Percentiles rank a stretch among this genome's conserved stretches.
Conservation (phyloP, 495 filamentous ascomycete genomes). For the Penicillium egyptiacum region DNA sequence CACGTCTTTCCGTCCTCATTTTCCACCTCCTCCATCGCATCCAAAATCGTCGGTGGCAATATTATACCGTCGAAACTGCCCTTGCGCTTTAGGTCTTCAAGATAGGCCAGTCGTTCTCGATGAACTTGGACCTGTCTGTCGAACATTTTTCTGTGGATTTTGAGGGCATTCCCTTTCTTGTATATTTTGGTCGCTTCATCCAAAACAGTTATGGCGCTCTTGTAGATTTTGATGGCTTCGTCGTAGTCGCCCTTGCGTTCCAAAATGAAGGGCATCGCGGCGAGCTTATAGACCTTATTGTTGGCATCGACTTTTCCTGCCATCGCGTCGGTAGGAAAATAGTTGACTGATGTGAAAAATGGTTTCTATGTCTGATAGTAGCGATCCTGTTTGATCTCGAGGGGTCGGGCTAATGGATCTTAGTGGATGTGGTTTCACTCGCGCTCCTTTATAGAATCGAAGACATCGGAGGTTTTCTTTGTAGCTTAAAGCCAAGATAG, state of each 20-base stretch:
- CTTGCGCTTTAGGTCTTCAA: conserved; percentile 11
- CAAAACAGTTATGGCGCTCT: conserved; percentile 20
- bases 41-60: conserved; percentile 15
- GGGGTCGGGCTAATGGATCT: neutral
- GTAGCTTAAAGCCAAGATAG: neutral
- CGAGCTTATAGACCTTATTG: conserved; percentile 21
- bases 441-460: neutral
- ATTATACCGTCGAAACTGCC: conserved; percentile 15
- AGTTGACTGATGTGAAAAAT: neutral
- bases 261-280: conserved; percentile 21
- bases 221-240: conserved; percentile 35
- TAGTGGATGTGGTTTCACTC: neutral
- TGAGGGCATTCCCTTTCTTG: conserved; percentile 19
- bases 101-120: conserved; percentile 17
- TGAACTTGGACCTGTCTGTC: conserved; percentile 21
- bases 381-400: neutral
- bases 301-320: conserved; percentile 19
- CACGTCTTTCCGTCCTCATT: conserved; percentile 5
- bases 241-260: conserved; percentile 29
- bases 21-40: conserved; percentile 16
- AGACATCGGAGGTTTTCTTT: neutral
- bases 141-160: conserved; percentile 24
- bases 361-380: neutral
- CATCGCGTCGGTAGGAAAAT: neutral
- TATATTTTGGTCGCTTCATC: conserved; percentile 10